These are phyloP conservation scores for Fusarium neocosmosporiellum DNA, from an alignment of 2,329 filamentous ascomycete species.

Conservation along the genomic window DNA sequence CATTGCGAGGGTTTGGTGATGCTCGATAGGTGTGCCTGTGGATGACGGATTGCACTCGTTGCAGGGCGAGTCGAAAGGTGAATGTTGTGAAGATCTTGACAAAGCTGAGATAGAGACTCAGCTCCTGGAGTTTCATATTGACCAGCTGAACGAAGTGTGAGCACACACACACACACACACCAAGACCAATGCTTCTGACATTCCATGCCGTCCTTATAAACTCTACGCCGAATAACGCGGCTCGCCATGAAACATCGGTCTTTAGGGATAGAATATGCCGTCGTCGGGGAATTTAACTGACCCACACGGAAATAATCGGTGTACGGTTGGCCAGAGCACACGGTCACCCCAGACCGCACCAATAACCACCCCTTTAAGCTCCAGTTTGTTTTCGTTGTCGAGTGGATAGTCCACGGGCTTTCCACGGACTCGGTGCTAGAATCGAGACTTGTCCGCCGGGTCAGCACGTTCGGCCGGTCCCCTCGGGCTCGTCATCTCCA, in stretches of 20 bases:
- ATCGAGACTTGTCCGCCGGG: background rate
- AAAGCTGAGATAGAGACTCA: slow-evolving; percentile 11
- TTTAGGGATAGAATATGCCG: background rate
- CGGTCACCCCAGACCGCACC: background rate
- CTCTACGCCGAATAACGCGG: background rate
- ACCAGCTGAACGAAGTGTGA: background rate
- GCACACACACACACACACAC: background rate
- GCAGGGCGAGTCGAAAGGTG: background rate
- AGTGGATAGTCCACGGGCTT: background rate
- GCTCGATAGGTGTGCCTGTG: slow-evolving; percentile 23
- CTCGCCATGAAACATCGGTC: background rate
- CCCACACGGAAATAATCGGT: background rate
- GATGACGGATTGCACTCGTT: background rate
- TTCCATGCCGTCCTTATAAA: background rate
- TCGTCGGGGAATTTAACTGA: background rate
- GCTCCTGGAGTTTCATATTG: slow-evolving; percentile 5
- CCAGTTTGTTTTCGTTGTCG: background rate
- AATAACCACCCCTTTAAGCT: background rate
- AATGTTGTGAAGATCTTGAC: slow-evolving; percentile 1
- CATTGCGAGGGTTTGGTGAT: slow-evolving; percentile 10
- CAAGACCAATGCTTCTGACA: background rate
- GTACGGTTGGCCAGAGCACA: background rate
- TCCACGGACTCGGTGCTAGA: background rate
- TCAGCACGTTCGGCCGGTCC: background rate
- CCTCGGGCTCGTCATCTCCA: background rate